Percentiles rank a stretch among this genome's conserved stretches.
These are phyloP conservation scores for Aphanomyces stellatus DNA, from an alignment of 352 stramenopile species.

Conservation along the genomic window DNA sequence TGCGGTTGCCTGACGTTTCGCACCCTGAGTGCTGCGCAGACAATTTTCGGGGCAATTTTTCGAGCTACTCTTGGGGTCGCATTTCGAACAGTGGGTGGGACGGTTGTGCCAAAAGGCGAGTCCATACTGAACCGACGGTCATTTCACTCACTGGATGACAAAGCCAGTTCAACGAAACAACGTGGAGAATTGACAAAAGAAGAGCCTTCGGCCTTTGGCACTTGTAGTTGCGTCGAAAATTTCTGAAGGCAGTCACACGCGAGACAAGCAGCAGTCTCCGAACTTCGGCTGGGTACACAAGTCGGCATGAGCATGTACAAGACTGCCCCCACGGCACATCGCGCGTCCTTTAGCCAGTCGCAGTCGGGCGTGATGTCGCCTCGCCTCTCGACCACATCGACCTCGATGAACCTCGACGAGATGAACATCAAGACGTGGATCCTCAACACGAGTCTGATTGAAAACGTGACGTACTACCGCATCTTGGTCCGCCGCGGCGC, in stretches of 20 bases:
- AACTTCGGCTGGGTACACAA: not conserved
- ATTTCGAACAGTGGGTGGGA: no score
- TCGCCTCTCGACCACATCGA: not conserved
- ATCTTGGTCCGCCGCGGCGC: slow-evolving; percentile 14
- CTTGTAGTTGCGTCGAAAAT: not conserved
- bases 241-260: not conserved
- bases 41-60: no score
- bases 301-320: not conserved
- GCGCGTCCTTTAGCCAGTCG: slow-evolving; percentile 8
- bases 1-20: no score
- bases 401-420: slow-evolving; percentile 12
- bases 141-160: no score
- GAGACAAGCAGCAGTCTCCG: not conserved
- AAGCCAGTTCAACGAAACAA: no score
- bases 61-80: no score
- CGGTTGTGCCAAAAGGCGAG: no score
- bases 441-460: slow-evolving; percentile 14
- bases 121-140: no score
- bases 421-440: slow-evolving; percentile 22
- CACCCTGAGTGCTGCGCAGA: no score
- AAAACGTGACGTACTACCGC: slow-evolving; percentile 20
- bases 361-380: no score
- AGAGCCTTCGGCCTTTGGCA: not conserved
- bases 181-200: no score
- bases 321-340: not conserved